These are phyloP conservation scores for Aspergillus aculeatus DNA, from an alignment of 2,329 filamentous ascomycete species.

Conservation along the genomic window DNA sequence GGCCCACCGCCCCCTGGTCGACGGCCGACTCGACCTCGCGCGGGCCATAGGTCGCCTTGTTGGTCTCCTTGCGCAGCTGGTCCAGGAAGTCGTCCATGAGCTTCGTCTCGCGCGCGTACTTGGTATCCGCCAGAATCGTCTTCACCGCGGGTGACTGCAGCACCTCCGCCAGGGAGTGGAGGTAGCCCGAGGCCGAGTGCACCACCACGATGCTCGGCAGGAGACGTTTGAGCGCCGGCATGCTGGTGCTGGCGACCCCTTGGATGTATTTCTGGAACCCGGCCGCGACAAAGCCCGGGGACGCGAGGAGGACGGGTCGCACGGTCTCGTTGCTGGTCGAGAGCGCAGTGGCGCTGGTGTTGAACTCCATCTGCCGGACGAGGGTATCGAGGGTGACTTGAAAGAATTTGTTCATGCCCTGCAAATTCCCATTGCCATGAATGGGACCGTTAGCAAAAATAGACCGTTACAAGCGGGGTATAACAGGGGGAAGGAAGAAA, in stretches of 20 bases:
- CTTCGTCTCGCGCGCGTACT: conserved; percentile 78
- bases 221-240: conserved; percentile 64
- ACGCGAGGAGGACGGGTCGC: conserved; percentile 74
- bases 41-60: conserved; percentile 85
- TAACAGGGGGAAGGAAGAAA: no score
- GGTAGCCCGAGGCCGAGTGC: conserved; percentile 79
- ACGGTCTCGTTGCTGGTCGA: conserved; percentile 34
- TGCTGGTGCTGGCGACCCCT: conserved; percentile 59
- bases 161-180: conserved; percentile 85
- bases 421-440: neutral
- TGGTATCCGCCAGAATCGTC: conserved; percentile 76
- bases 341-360: conserved; percentile 40
- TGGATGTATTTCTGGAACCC: conserved; percentile 77
- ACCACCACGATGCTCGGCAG: conserved; percentile 65
- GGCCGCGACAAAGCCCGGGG: conserved; percentile 80
- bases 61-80: conserved; percentile 77
- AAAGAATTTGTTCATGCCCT: conserved; percentile 75
- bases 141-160: conserved; percentile 77
- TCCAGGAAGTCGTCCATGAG: conserved; percentile 82
- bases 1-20: conserved; percentile 81
- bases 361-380: conserved; percentile 73
- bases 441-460: neutral
- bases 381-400: conserved; percentile 73
- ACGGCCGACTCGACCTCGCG: conserved; percentile 79
- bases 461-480: no score